Evolutionary conservation across 148 eudicot species (phyloP).

Genomic region (Agrostemma githago): DNA sequence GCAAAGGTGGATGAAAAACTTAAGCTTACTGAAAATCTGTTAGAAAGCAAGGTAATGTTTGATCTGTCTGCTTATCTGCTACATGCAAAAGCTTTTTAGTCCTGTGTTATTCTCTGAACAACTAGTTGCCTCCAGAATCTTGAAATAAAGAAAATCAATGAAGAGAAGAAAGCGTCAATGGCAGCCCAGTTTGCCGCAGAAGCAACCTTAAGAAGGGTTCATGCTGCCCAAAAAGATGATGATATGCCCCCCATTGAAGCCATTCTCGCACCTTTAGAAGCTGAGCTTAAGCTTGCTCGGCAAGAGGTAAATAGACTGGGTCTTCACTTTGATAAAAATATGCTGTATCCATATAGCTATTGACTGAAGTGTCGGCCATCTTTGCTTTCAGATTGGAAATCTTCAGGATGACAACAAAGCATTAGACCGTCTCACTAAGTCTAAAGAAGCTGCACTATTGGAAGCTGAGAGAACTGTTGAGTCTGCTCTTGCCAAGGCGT

Average conservation of each 20-base stretch:
- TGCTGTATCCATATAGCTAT: neutral
- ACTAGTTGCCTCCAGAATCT: conserved; percentile 53
- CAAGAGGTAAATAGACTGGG: conserved; percentile 26
- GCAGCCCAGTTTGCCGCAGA: conserved; percentile 99
- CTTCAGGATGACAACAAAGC: conserved; percentile 96
- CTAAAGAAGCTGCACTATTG: conserved; percentile 86
- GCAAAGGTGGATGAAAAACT: conserved; percentile 73
- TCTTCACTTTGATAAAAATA: neutral
- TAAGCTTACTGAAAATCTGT: conserved; percentile 64
- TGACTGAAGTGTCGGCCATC: conserved; percentile 17
- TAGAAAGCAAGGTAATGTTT: conserved; percentile 82
- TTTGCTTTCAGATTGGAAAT: conserved; percentile 55
- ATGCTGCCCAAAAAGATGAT: conserved; percentile 94
- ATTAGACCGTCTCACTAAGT: conserved; percentile 90
- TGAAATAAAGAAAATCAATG: conserved; percentile 76
- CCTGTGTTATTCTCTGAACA: conserved; percentile 3
- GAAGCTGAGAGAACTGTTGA: conserved; percentile 88
- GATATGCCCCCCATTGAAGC: conserved; percentile 98
- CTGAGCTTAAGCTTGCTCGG: conserved; percentile 70
- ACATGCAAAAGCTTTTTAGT: neutral
- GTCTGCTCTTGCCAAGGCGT: conserved; percentile 79
- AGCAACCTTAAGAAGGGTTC: conserved; percentile 97
- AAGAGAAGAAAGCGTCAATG: conserved; percentile 85
- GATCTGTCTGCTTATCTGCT: neutral
- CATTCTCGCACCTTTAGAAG: conserved; percentile 88